Percentiles rank a stretch among this genome's conserved stretches.
Conservation (phyloP, 148 eudicot genomes). For the Mesembryanthemum crystallinum region DNA sequence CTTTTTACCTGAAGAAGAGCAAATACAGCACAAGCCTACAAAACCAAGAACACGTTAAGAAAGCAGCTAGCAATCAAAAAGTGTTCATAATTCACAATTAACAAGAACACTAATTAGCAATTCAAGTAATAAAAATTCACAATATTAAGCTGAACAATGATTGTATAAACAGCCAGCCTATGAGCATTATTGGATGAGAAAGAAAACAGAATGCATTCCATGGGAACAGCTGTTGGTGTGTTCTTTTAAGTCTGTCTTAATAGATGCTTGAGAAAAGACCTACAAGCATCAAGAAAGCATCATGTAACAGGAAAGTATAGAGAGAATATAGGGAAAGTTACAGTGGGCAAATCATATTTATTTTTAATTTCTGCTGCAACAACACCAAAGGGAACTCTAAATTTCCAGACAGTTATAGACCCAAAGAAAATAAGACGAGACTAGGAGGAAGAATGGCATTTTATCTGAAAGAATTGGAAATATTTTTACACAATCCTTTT, state of each 20-base stretch:
- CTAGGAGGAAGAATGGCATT: neutral
- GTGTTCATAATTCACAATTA: no score
- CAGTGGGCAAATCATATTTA: no score
- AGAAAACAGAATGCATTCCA: neutral
- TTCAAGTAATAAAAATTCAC: neutral
- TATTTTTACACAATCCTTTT: neutral
- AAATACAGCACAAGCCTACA: slow-evolving; percentile 80
- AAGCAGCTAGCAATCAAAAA: slow-evolving; percentile 58
- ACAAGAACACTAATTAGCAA: slow-evolving; percentile 4
- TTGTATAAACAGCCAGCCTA: neutral
- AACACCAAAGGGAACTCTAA: no score
- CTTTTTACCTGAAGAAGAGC: slow-evolving; percentile 97
- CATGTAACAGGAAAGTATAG: no score
- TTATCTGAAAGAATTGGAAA: neutral
- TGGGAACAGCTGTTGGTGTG: neutral
- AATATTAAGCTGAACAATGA: neutral
- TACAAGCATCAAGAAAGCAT: neutral
- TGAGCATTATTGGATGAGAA: neutral
- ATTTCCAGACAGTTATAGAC: neutral
- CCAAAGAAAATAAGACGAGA: neutral
- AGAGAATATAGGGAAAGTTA: no score
- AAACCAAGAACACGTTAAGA: slow-evolving; percentile 62
- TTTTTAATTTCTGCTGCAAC: no score
- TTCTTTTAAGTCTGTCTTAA: neutral
- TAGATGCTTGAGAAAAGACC: neutral